Percentiles rank a stretch among this genome's conserved stretches.
Conservation (phyloP, 768 basidiomycete genomes). For the Gyrodon lividus region DNA sequence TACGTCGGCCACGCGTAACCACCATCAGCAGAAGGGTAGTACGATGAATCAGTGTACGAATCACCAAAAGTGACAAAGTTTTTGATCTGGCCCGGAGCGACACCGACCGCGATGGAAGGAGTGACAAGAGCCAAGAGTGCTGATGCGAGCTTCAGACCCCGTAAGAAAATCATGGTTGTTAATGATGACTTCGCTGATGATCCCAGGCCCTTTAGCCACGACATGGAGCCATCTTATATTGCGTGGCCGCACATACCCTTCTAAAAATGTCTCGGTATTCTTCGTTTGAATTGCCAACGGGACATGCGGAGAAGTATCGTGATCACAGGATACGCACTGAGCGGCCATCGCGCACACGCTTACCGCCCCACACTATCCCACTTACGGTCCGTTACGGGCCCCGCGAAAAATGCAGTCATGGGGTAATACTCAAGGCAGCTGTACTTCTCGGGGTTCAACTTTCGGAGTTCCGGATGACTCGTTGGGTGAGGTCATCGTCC, state of each 20-base stretch:
- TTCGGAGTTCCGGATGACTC: background rate
- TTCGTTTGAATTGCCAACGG: background rate
- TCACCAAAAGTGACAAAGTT: slow-evolving; percentile 69
- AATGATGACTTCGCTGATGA: background rate
- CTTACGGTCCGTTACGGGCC: background rate
- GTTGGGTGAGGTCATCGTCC: background rate
- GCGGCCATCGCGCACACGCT: background rate
- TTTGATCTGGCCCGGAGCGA: slow-evolving; percentile 49
- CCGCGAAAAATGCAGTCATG: background rate
- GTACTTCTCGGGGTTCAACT: background rate
- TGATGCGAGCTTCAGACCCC: slow-evolving; percentile 2
- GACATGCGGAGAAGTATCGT: background rate
- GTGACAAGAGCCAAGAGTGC: slow-evolving; percentile 12
- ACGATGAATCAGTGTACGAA: slow-evolving; percentile 57
- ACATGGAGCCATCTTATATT: slow-evolving; percentile 3
- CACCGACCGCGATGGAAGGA: slow-evolving; percentile 17
- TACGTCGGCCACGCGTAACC: slow-evolving; percentile 62
- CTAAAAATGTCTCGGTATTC: background rate
- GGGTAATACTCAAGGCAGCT: background rate
- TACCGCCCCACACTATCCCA: background rate
- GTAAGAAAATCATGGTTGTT: slow-evolving; percentile 3
- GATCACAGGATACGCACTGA: slow-evolving; percentile 1
- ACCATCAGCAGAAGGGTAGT: slow-evolving; percentile 32
- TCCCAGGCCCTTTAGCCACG: background rate
- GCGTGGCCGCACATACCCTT: background rate